Base-by-base conservation (phyloP, 2,329 filamentous ascomycete genomes). In the Pseudopyrenochaeta lycopersici region DNA sequence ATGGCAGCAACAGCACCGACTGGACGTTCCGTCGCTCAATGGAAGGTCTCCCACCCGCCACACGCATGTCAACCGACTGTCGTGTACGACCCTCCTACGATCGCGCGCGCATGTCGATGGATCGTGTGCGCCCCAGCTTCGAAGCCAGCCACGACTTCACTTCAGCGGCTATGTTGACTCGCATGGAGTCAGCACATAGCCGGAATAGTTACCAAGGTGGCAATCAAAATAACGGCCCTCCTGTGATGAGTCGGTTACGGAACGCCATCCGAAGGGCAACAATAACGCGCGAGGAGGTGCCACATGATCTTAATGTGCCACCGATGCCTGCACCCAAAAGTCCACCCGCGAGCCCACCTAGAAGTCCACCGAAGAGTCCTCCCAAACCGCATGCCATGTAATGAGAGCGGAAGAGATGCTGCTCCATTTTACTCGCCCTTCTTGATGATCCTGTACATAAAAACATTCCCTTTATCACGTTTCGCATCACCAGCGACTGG, bases 1-100 rank as follows among this genome's bases (percentile, higher is more conserved):
- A 94, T 66, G 92, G 92, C 56, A 97, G 93, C 77, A 93, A 97
- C 76, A 94, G 92, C 56, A 97, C 95, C 44, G 93, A 96, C 67
- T 96, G 92, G 75, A 96, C 92, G 18, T 81, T 76, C 43, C 77
- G 79, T 42, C 73, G 64, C 38, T 75, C 72, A 4, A 56, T 71
- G 45, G 73, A 76, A 46, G 70, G 66, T 18, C 52, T 72, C 4
- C 69, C 71, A 32, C 58, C 67, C 1, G 55, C 52, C 4, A 62
- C 68, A 52, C 62, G 70, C 36, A 66, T 71, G 54, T 77, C 76
- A 20, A 66, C 64, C 6, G 65, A 67, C 21, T 57, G 47, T 30
- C 76, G 67, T 53, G 83, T 88, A 4, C 83, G 92, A 60, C 91
- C 91, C 35, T 96, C 91, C n/a, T 96, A 90, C 73, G 94, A 98